phyloP scores from a whole-genome alignment of 805 yeast genomes.

The Kodamaea restingae region DNA sequence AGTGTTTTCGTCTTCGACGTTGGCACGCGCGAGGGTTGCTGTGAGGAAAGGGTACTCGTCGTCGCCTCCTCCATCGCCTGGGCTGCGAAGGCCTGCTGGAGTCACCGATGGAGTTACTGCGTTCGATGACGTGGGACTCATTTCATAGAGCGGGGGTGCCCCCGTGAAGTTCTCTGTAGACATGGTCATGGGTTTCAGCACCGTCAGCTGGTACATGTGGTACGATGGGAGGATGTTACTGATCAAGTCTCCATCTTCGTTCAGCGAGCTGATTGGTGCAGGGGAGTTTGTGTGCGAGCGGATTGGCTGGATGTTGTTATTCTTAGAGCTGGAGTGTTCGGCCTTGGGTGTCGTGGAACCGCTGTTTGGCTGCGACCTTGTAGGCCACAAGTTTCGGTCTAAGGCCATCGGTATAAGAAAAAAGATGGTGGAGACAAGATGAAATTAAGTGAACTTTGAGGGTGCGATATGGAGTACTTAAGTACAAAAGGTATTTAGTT shows the following conservation, averaged over 20 bases:
- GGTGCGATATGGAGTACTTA: no score
- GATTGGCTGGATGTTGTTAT: slow-evolving; percentile 3
- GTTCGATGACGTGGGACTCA: slow-evolving; percentile 12
- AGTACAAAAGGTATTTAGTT: no score
- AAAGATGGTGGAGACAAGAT: no score
- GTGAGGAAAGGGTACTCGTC: slow-evolving; percentile 18
- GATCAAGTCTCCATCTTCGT: slow-evolving; percentile 24
- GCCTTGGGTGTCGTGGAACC: neutral
- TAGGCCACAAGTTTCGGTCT: neutral
- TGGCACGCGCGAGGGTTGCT: slow-evolving; percentile 1
- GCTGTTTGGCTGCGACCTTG: neutral
- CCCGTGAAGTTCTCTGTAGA: slow-evolving; percentile 36
- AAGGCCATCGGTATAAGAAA: neutral
- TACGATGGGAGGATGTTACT: slow-evolving; percentile 41
- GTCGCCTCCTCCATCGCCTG: neutral
- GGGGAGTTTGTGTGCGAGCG: slow-evolving; percentile 10
- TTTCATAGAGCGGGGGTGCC: slow-evolving; percentile 37
- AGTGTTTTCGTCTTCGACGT: slow-evolving; percentile 4
- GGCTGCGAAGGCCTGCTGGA: slow-evolving; percentile 4
- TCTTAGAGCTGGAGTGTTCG: neutral
- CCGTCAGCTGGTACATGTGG: slow-evolving; percentile 42
- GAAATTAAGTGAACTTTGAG: no score
- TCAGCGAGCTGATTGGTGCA: slow-evolving; percentile 8
- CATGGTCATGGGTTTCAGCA: slow-evolving; percentile 34
- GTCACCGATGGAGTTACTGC: slow-evolving; percentile 1